Evolutionary conservation across 805 yeast species (phyloP).

Genomic region (Hanseniaspora occidentalis): DNA sequence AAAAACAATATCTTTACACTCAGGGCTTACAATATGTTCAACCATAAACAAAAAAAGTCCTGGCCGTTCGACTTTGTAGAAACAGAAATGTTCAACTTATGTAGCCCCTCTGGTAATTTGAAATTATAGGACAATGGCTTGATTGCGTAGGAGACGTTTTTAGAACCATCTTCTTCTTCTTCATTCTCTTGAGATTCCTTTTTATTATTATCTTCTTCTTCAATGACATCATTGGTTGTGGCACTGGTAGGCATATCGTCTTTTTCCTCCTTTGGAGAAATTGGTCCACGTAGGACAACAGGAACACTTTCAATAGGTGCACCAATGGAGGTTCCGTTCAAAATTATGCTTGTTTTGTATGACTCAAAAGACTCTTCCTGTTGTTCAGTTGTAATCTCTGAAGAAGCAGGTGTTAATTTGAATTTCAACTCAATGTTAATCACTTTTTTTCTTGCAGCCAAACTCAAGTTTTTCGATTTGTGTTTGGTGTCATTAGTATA

Average conservation of each 20-base stretch:
- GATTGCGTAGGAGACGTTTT: not conserved
- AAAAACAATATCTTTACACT: not conserved
- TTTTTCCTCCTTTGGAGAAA: not conserved
- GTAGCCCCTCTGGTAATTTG: not conserved
- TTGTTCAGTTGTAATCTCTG: not conserved
- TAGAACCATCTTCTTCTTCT: not conserved
- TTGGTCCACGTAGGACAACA: not conserved
- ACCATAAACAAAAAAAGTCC: conserved; percentile 1
- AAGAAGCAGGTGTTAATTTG: not conserved
- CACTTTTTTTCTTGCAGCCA: not conserved
- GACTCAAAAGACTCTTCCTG: not conserved
- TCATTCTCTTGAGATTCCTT: not conserved
- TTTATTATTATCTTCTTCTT: not conserved
- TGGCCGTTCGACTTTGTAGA: not conserved
- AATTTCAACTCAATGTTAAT: not conserved
- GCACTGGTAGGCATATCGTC: no score
- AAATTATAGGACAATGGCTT: not conserved
- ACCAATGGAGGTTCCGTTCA: not conserved
- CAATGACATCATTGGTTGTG: not conserved
- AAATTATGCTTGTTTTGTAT: not conserved
- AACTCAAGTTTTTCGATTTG: not conserved
- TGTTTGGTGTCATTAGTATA: not conserved
- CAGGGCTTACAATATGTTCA: not conserved
- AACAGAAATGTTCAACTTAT: not conserved
- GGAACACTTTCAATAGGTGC: not conserved